phyloP scores from a whole-genome alignment of 1,284 basidiomycete genomes.

The Sporisorium exsertum region DNA sequence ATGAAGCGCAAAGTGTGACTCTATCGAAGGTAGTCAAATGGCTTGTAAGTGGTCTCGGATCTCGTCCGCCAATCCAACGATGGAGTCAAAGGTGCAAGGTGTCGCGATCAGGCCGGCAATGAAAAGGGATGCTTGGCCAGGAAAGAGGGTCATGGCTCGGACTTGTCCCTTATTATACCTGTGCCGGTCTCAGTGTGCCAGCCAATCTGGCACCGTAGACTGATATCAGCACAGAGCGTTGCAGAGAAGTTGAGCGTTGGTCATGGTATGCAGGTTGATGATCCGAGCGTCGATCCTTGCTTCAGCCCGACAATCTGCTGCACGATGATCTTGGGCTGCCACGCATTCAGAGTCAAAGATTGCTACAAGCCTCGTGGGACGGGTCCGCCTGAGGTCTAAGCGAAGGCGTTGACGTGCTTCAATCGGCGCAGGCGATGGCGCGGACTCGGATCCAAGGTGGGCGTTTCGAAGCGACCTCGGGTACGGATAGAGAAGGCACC shows the following conservation, averaged over 20 bases:
- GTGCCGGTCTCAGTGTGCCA: background rate
- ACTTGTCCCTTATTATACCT: background rate
- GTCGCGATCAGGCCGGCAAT: background rate
- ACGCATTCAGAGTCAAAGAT: background rate
- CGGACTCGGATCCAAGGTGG: slow-evolving; percentile 17
- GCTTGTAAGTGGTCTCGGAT: no score
- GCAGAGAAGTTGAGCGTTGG: background rate
- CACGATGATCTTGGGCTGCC: background rate
- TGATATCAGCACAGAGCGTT: background rate
- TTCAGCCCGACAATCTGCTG: background rate
- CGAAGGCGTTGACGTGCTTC: slow-evolving; percentile 15
- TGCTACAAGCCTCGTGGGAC: background rate
- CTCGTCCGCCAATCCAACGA: no score
- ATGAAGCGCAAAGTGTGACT: background rate
- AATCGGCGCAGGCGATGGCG: slow-evolving; percentile 16
- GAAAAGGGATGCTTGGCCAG: background rate
- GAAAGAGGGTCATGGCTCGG: background rate
- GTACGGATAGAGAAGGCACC: slow-evolving; percentile 1
- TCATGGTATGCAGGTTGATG: slow-evolving; percentile 12
- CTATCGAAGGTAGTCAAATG: background rate
- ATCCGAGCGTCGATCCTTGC: slow-evolving; percentile 14
- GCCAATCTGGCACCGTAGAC: background rate
- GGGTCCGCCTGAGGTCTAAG: background rate
- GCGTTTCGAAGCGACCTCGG: slow-evolving; percentile 23
- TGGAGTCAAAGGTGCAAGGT: background rate